Evolutionary conservation across 305 asterid species (phyloP).

Genomic region (Striga hermonthica): DNA sequence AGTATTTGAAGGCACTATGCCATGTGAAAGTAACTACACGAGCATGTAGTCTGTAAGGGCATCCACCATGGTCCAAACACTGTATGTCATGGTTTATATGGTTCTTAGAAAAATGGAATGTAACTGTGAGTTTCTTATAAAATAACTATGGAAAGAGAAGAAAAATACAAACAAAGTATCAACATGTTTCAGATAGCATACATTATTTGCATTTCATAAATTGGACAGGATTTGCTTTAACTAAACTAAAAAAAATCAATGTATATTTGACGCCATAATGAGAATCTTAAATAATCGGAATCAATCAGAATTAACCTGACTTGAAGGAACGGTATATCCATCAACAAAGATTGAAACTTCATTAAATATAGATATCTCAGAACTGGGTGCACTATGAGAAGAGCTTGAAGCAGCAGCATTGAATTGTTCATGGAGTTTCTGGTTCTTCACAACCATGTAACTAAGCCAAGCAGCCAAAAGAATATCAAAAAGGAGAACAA

Average conservation of each 20-base stretch:
- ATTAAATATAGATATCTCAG: conserved; percentile 53
- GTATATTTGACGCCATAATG: conserved; percentile 20
- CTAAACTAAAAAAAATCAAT: conserved; percentile 14
- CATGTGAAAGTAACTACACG: conserved; percentile 5
- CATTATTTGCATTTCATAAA: conserved; percentile 19
- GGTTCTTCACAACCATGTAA: conserved; percentile 90
- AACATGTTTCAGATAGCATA: conserved; percentile 16
- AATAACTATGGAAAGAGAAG: neutral
- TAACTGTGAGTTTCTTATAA: neutral
- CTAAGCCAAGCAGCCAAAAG: conserved; percentile 47
- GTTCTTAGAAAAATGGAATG: too few species aligned
- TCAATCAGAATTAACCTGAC: conserved; percentile 59
- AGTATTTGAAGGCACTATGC: conserved; percentile 22
- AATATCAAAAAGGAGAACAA: conserved; percentile 25
- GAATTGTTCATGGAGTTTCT: conserved; percentile 81
- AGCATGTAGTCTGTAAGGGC: too few species aligned
- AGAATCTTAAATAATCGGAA: conserved; percentile 22
- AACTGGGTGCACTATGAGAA: conserved; percentile 48
- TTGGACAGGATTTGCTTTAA: conserved; percentile 6
- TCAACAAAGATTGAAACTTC: conserved; percentile 93
- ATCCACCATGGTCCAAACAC: too few species aligned
- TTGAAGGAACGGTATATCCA: conserved; percentile 95
- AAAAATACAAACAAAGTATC: too few species aligned
- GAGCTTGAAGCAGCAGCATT: conserved; percentile 86
- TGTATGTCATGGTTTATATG: too few species aligned